Evolutionary conservation across 768 basidiomycete genomes (phyloP).

Genomic region (Scleroderma bovista): DNA sequence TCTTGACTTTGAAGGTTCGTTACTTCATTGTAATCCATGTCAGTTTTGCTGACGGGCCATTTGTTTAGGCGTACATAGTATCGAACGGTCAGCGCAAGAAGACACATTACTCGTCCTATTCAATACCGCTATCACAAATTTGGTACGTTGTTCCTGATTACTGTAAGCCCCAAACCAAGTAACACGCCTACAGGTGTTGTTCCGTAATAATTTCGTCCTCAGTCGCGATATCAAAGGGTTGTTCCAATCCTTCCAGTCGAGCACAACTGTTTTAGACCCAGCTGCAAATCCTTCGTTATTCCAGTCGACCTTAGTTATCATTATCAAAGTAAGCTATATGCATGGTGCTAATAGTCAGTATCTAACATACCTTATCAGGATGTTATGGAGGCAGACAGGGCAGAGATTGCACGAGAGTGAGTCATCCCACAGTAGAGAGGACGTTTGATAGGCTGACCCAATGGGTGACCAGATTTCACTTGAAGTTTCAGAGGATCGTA

Average conservation of each 20-base stretch:
- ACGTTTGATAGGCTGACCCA: not conserved
- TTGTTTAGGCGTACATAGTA: constrained; percentile 42
- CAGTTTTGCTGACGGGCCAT: no score
- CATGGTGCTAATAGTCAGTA: not conserved
- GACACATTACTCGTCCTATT: constrained; percentile 53
- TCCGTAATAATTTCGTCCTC: constrained; percentile 54
- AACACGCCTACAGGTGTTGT: constrained; percentile 37
- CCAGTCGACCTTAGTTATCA: constrained; percentile 47
- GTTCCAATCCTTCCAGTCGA: constrained; percentile 51
- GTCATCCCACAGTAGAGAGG: constrained; percentile 8
- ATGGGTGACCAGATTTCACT: constrained; percentile 33
- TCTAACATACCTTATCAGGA: constrained; percentile 34
- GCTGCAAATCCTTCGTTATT: constrained; percentile 48
- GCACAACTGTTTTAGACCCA: constrained; percentile 46
- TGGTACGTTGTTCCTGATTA: constrained; percentile 29
- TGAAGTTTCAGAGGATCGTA: constrained; percentile 52
- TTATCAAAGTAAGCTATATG: constrained; percentile 41
- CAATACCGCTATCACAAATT: constrained; percentile 53
- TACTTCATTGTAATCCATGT: no score
- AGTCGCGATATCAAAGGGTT: constrained; percentile 49
- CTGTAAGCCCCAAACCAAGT: not conserved
- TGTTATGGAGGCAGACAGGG: constrained; percentile 49
- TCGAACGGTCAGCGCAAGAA: constrained; percentile 52
- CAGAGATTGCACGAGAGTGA: constrained; percentile 49
- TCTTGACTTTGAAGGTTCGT: constrained; percentile 50